These are phyloP conservation scores for Pythium dissotocum DNA, from an alignment of 352 stramenopile genomes.

Conservation along the genomic window DNA sequence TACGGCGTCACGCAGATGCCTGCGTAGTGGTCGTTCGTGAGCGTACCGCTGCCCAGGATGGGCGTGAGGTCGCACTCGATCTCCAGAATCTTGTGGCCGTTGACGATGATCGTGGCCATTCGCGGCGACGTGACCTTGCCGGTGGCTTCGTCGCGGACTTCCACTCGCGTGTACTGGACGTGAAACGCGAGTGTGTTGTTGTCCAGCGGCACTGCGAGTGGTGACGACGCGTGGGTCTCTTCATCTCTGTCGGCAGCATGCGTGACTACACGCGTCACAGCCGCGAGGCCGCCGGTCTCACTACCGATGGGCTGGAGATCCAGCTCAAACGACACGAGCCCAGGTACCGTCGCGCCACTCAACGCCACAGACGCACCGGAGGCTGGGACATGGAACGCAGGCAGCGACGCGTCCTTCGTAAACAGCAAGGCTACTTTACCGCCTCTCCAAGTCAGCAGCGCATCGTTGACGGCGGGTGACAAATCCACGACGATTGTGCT, in stretches of 20 bases:
- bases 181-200: slow-evolving; percentile 5
- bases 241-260: background rate
- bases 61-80: slow-evolving; percentile 13
- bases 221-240: background rate
- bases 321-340: slow-evolving; percentile 12
- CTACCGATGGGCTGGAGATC: slow-evolving; percentile 7
- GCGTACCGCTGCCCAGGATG: slow-evolving; percentile 24
- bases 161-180: slow-evolving; percentile 19
- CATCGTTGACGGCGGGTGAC: background rate
- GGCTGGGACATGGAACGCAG: background rate
- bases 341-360: background rate
- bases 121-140: slow-evolving; percentile 10
- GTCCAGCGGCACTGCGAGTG: background rate
- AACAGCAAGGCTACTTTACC: slow-evolving; percentile 14
- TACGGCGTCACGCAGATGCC: slow-evolving; percentile 45
- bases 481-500: slow-evolving; percentile 12
- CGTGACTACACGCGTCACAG: background rate
- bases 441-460: slow-evolving; percentile 1
- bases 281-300: background rate
- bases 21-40: slow-evolving; percentile 51
- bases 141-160: slow-evolving; percentile 6
- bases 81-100: slow-evolving; percentile 17
- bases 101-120: slow-evolving; percentile 10
- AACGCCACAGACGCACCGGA: background rate
- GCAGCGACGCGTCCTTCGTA: slow-evolving; percentile 8